Percentiles rank a stretch among this genome's conserved stretches.
Evolutionary conservation across 192 early-diverging fungal genomes (phyloP).

Genomic region (Coemansia sp.): DNA sequence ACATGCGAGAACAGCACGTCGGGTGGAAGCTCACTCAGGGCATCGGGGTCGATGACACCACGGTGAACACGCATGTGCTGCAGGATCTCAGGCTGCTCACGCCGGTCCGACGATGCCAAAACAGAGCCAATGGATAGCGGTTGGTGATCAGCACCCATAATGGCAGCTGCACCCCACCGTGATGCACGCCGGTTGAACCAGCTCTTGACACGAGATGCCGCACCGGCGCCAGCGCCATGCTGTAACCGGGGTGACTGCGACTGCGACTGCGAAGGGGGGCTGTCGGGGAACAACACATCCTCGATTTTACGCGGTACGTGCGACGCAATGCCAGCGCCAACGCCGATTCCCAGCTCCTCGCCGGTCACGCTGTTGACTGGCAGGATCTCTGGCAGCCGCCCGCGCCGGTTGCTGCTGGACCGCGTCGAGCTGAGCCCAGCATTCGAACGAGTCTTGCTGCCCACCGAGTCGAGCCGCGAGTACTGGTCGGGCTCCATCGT

Average conservation of each 20-base stretch:
- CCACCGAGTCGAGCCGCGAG: slow-evolving; percentile 5
- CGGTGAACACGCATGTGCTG: slow-evolving; percentile 55
- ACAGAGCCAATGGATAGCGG: slow-evolving; percentile 38
- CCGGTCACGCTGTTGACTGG: slow-evolving; percentile 47
- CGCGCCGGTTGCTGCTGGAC: slow-evolving; percentile 23
- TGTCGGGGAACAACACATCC: slow-evolving; percentile 44
- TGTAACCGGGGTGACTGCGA: slow-evolving; percentile 18
- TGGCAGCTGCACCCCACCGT: slow-evolving; percentile 27
- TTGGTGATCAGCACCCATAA: slow-evolving; percentile 29
- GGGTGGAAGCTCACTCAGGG: slow-evolving; percentile 61
- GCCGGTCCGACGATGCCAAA: slow-evolving; percentile 23
- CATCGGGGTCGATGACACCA: background rate
- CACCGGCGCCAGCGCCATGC: slow-evolving; percentile 44
- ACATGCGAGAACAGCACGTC: slow-evolving; percentile 67
- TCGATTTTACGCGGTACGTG: slow-evolving; percentile 36
- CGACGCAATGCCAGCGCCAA: slow-evolving; percentile 49
- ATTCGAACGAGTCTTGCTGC: slow-evolving; percentile 10
- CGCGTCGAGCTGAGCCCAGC: slow-evolving; percentile 3
- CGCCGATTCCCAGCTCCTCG: slow-evolving; percentile 53
- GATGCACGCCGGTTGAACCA: slow-evolving; percentile 67
- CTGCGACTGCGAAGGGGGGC: slow-evolving; percentile 33
- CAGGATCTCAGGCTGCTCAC: slow-evolving; percentile 48
- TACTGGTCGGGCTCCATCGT: slow-evolving; percentile 27
- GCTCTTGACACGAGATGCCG: slow-evolving; percentile 68
- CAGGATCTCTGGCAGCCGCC: slow-evolving; percentile 40